phyloP scores from a whole-genome alignment of 1,139 yeast genomes.

The Yamadazyma dushanensis region DNA sequence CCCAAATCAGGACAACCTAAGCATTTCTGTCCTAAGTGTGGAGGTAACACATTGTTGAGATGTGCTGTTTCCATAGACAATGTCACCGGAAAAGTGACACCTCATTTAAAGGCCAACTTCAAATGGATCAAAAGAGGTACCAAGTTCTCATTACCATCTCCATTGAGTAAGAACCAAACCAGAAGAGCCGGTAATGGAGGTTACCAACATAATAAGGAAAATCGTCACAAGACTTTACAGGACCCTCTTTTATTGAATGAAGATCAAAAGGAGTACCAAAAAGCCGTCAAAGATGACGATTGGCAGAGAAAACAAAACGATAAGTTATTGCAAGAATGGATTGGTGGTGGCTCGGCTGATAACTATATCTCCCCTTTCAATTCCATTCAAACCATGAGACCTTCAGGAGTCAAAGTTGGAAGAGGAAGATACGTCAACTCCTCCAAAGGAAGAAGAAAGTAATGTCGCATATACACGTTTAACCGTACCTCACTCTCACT shows the following conservation, averaged over 20 bases:
- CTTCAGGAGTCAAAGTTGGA: constrained; percentile 77
- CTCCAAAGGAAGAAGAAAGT: constrained; percentile 22
- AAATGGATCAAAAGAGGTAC: constrained; percentile 95
- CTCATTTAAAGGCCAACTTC: constrained; percentile 89
- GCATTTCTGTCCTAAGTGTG: constrained; percentile 96
- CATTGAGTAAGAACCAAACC: constrained; percentile 63
- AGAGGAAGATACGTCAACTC: constrained; percentile 80
- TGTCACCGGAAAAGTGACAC: constrained; percentile 76
- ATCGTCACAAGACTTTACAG: constrained; percentile 52
- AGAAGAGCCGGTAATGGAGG: constrained; percentile 72
- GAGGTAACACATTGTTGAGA: constrained; percentile 84
- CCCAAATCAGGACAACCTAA: constrained; percentile 74
- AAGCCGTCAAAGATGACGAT: constrained; percentile 81
- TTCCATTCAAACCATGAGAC: constrained; percentile 59
- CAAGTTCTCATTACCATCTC: constrained; percentile 70
- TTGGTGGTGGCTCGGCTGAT: constrained; percentile 94
- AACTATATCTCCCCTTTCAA: constrained; percentile 87
- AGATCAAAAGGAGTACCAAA: constrained; percentile 91
- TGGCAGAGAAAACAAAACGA: constrained; percentile 89
- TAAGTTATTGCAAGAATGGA: constrained; percentile 81
- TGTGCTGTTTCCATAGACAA: constrained; percentile 88
- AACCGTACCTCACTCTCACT: neutral
- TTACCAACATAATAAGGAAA: constrained; percentile 63
- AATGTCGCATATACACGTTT: too few relatives aligned
- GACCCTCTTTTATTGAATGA: constrained; percentile 70